phyloP scores from a whole-genome alignment of 805 yeast genomes.

The Metschnikowia shivogae region DNA sequence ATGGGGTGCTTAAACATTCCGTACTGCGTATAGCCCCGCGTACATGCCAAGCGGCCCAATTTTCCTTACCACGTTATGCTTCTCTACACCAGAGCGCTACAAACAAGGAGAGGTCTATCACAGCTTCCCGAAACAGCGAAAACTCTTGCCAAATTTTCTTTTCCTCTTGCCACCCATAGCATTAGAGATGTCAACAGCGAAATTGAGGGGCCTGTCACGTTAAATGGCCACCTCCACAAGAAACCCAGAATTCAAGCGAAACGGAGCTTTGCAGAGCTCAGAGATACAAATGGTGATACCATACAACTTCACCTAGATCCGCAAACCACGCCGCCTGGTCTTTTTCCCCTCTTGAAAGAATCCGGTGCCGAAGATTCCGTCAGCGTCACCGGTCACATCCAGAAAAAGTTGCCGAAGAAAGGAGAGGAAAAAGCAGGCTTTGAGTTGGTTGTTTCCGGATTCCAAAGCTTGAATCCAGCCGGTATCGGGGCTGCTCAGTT shows the following conservation, averaged over 20 bases:
- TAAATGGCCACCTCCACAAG: slow-evolving; percentile 83
- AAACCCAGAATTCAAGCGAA: slow-evolving; percentile 70
- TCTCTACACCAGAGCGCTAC: neutral
- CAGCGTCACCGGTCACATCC: slow-evolving; percentile 55
- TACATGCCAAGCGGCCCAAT: neutral
- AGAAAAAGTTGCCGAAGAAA: slow-evolving; percentile 25
- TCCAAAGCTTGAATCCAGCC: slow-evolving; percentile 60
- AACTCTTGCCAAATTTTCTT: slow-evolving; percentile 26
- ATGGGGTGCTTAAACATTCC: too few relatives aligned
- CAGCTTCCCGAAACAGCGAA: slow-evolving; percentile 7
- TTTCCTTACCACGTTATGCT: neutral
- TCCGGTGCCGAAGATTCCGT: slow-evolving; percentile 71
- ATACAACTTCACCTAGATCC: slow-evolving; percentile 47
- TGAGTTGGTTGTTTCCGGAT: slow-evolving; percentile 54
- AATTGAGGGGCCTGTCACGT: slow-evolving; percentile 29
- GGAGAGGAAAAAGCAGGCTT: slow-evolving; percentile 26
- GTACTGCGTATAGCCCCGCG: neutral
- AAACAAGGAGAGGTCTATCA: neutral
- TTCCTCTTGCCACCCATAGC: slow-evolving; percentile 34
- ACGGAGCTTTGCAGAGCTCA: slow-evolving; percentile 65
- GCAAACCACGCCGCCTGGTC: slow-evolving; percentile 38
- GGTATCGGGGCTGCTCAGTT: slow-evolving; percentile 65
- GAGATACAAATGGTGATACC: slow-evolving; percentile 68
- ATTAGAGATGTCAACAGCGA: slow-evolving; percentile 12
- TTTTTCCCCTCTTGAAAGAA: slow-evolving; percentile 39